Conservation (phyloP, 208 protist genomes). For the Crithidia expoeki region DNA sequence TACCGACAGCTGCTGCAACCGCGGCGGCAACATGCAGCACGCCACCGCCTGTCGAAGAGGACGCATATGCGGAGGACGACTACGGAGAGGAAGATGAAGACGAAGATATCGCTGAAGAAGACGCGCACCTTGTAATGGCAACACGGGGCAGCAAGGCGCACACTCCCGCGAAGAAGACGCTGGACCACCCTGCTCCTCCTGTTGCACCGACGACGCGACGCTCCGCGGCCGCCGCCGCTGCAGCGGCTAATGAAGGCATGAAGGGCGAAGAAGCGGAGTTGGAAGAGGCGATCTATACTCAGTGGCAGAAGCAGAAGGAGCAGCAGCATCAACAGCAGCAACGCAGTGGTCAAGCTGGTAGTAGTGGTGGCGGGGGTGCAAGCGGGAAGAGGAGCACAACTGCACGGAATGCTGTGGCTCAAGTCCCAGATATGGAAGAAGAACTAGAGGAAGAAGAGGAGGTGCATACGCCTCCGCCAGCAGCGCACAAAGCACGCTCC, state of each 20-base stretch:
- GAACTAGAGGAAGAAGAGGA: slow-evolving; percentile 25
- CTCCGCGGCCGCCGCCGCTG: background rate
- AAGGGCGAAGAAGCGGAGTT: slow-evolving; percentile 26
- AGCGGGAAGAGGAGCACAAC: slow-evolving; percentile 3
- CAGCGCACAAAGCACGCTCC: slow-evolving; percentile 1
- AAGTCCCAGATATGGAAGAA: slow-evolving; percentile 5
- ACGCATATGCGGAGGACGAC: background rate
- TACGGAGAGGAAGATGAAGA: background rate
- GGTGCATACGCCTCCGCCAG: slow-evolving; percentile 3
- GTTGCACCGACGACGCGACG: slow-evolving; percentile 16
- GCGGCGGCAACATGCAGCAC: background rate
- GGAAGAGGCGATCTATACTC: slow-evolving; percentile 24
- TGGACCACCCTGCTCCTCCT: slow-evolving; percentile 14
- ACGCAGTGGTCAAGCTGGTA: too few relatives aligned
- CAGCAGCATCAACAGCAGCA: slow-evolving; percentile 10
- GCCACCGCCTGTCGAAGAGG: background rate
- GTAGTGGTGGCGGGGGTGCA: background rate
- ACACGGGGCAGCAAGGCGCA: too few relatives aligned
- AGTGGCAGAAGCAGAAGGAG: slow-evolving; percentile 32
- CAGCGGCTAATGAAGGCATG: slow-evolving; percentile 5
- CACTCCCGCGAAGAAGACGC: background rate
- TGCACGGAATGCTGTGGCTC: background rate
- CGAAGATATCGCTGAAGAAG: slow-evolving; percentile 12
- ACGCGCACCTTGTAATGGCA: slow-evolving; percentile 17
- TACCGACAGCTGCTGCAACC: background rate